Evolutionary conservation across 306 rosid genomes (phyloP), one percentile per base, ranked within the genome.

Genomic region (Astragalus membranaceus): DNA sequence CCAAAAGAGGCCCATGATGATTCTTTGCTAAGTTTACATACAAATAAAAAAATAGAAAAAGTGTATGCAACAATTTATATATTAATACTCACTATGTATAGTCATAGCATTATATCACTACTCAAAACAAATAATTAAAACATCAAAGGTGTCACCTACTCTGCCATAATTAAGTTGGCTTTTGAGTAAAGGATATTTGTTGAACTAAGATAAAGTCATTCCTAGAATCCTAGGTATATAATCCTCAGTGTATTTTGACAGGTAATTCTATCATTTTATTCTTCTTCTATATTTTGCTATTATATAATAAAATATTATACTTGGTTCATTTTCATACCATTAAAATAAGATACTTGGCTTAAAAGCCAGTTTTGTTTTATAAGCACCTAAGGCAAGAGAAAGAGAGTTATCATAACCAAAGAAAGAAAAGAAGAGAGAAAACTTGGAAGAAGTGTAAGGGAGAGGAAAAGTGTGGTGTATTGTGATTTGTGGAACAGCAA

Each of bases 301-400:
- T 6, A 20, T 7, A 20, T 41, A 23, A 72, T 80, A 83, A 85
- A 85, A 81, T 77, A 54, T 80, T 75, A 74, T 36, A n/a, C 64
- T 2, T 57, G 13, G 5, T 64, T 59, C n/a, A n/a, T 82, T 67
- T 82, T 74, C 69, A 78, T 72, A 70, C 66, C 53, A 66, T 49
- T 66, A 48, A 66, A 66, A 66, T 66, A 66, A 30, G 59, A 66
- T 66, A 49, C 72, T 66, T 66, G 72, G 47, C 85, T 82, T 81
- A 80, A 86, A 92, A 87, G 90, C 84, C 8, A 85, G 83, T 86
- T 79, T 82, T 84, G 80, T 65, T 79, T 81, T 78, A 70, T 74
- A 82, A 83, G 85, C 72, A 87, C 84, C 82, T 35, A 44, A 78
- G 74, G 67, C 56, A 74, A 58, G 47, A 92, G 90, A 86, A 83